A percentile compares a stretch with the other conserved stretches of the same genome.
Conservation (phyloP, 805 yeast species). For the Candida pseudofarinosa region DNA sequence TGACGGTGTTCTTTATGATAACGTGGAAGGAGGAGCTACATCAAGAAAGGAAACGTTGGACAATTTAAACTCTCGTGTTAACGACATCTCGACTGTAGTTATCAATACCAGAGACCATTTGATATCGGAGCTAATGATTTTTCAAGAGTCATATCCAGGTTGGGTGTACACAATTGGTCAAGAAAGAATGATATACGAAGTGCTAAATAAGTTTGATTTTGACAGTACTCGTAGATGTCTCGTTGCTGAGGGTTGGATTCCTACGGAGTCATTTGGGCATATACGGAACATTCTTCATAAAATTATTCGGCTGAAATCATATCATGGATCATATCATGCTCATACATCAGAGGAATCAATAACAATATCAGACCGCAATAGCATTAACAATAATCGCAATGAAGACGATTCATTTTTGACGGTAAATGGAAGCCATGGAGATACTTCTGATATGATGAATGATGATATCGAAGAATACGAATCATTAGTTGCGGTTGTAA, state of each 20-base stretch:
- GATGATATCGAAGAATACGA: constrained; percentile 15
- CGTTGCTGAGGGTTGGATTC: constrained; percentile 76
- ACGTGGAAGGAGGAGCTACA: constrained; percentile 27
- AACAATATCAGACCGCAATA: constrained; percentile 7
- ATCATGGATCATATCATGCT: constrained; percentile 1
- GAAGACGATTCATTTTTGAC: constrained; percentile 11
- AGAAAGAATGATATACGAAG: constrained; percentile 56
- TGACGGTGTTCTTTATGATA: constrained; percentile 36
- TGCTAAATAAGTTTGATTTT: constrained; percentile 63
- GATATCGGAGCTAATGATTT: constrained; percentile 31
- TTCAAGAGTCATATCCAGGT: constrained; percentile 33
- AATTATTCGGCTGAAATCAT: constrained; percentile 36
- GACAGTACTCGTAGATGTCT: constrained; percentile 63
- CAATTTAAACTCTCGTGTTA: constrained; percentile 30
- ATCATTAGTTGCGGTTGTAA: constrained; percentile 41
- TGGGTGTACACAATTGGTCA: constrained; percentile 37
- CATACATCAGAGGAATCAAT: constrained; percentile 15
- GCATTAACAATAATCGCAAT: constrained; percentile 2
- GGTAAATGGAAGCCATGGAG: constrained; percentile 7
- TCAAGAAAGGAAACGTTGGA: constrained; percentile 21
- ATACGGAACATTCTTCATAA: constrained; percentile 38
- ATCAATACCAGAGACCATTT: constrained; percentile 32
- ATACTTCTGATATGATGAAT: constrained; percentile 7
- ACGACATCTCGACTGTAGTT: constrained; percentile 31
- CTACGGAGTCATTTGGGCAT: constrained; percentile 44